Percentiles rank a stretch among this genome's conserved stretches.
phyloP scores from a whole-genome alignment of 2,329 filamentous ascomycete species.

The Mycosphaerelloides madeirae region DNA sequence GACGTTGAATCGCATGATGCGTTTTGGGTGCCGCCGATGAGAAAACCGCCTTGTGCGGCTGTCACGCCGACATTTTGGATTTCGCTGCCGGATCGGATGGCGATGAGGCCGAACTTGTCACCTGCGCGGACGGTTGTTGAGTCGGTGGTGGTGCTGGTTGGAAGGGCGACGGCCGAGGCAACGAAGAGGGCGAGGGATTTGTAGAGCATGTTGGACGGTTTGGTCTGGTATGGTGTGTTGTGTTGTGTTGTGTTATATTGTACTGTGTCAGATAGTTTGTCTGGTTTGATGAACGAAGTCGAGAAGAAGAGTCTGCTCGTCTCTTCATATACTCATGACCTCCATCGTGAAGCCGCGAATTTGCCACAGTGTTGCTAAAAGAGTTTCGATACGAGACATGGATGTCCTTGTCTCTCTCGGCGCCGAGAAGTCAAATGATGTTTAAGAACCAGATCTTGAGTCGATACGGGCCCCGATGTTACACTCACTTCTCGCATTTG shows the following conservation, averaged over 20 bases:
- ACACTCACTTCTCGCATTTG: too few species aligned
- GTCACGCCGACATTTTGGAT: conserved; percentile 19
- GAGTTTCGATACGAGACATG: too few species aligned
- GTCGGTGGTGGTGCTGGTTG: background rate
- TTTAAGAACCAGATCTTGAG: too few species aligned
- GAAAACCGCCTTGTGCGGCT: conserved; percentile 11
- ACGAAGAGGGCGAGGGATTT: conserved; percentile 3
- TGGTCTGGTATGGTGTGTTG: background rate
- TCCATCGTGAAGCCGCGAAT: too few species aligned
- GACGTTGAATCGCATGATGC: conserved; percentile 9
- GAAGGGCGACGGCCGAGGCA: conserved; percentile 2
- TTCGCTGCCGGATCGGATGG: conserved; percentile 17
- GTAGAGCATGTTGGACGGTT: background rate
- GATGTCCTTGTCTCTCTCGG: too few species aligned
- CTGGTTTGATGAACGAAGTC: too few species aligned
- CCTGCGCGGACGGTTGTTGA: background rate
- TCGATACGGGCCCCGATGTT: too few species aligned
- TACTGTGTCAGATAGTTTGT: too few species aligned
- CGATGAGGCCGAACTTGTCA: conserved; percentile 16
- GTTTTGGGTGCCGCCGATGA: conserved; percentile 14
- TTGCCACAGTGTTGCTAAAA: too few species aligned
- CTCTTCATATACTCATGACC: too few species aligned
- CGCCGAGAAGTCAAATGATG: too few species aligned
- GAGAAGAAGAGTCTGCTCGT: too few species aligned
- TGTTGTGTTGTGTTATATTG: background rate